Evolutionary conservation across 345 rosid genomes (phyloP).

Genomic region (Raphanus raphanistrum): DNA sequence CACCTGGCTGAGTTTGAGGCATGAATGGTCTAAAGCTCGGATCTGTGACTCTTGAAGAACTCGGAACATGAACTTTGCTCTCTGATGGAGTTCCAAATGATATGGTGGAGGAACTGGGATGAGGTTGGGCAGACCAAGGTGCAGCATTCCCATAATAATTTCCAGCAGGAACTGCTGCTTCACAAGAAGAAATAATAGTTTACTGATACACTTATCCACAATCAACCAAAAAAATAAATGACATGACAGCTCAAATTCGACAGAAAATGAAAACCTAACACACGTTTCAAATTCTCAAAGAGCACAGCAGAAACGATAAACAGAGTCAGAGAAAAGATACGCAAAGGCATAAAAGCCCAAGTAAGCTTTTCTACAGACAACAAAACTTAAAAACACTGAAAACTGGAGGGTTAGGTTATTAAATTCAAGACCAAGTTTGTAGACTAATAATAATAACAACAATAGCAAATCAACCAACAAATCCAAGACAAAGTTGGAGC

Average conservation of each 20-base stretch:
- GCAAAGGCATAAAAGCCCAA: not conserved
- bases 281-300: not conserved
- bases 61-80: slow-evolving; percentile 52
- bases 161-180: slow-evolving; percentile 50
- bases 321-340: not conserved
- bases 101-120: slow-evolving; percentile 46
- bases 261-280: slow-evolving; percentile 6
- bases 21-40: slow-evolving; percentile 57
- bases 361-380: not conserved
- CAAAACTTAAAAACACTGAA: not conserved
- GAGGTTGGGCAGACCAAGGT: slow-evolving; percentile 75
- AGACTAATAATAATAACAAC: not conserved
- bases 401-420: not conserved
- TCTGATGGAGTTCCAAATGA: slow-evolving; percentile 54
- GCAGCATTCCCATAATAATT: slow-evolving; percentile 58
- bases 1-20: slow-evolving; percentile 54
- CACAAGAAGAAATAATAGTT: slow-evolving; percentile 23
- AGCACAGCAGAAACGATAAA: not conserved
- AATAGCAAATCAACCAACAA: not conserved
- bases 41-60: slow-evolving; percentile 54
- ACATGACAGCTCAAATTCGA: not conserved
- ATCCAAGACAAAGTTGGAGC: not conserved
- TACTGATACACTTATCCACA: not conserved
- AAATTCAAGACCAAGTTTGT: not conserved
- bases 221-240: not conserved